Evolutionary conservation across 2,329 filamentous ascomycete genomes (phyloP).

Genomic region (Raffaelea ambrosiae): DNA sequence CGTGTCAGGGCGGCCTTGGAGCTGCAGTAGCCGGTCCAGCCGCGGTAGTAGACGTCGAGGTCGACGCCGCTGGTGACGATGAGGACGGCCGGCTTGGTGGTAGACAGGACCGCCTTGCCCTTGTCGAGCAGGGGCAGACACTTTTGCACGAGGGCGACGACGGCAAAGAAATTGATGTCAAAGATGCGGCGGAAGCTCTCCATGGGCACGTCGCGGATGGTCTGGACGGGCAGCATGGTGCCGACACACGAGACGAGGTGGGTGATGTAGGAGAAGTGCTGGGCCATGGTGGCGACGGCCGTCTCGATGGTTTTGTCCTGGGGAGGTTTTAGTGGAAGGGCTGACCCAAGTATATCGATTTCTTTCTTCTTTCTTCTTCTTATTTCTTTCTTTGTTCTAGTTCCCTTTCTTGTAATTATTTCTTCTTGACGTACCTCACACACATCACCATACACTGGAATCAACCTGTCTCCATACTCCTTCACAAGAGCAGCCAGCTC

Average conservation of each 20-base stretch:
- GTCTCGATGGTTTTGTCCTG: conserved; percentile 23
- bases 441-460: too few relatives aligned
- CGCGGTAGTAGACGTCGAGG: background rate
- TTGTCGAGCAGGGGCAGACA: background rate
- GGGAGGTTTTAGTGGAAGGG: too few relatives aligned
- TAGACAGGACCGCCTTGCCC: background rate
- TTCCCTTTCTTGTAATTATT: too few relatives aligned
- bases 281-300: background rate
- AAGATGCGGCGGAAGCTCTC: background rate
- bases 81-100: background rate
- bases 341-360: too few relatives aligned
- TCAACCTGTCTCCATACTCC: too few relatives aligned
- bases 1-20: background rate
- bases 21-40: background rate
- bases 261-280: background rate
- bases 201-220: background rate
- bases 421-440: too few relatives aligned
- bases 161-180: background rate
- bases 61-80: background rate
- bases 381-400: too few relatives aligned
- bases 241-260: background rate
- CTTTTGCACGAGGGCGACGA: background rate
- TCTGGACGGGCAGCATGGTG: background rate
- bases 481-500: too few relatives aligned
- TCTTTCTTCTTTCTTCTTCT: too few relatives aligned